These are phyloP conservation scores for Dunaliella sp. DNA, from an alignment of 139 green algal species.

Conservation along the genomic window DNA sequence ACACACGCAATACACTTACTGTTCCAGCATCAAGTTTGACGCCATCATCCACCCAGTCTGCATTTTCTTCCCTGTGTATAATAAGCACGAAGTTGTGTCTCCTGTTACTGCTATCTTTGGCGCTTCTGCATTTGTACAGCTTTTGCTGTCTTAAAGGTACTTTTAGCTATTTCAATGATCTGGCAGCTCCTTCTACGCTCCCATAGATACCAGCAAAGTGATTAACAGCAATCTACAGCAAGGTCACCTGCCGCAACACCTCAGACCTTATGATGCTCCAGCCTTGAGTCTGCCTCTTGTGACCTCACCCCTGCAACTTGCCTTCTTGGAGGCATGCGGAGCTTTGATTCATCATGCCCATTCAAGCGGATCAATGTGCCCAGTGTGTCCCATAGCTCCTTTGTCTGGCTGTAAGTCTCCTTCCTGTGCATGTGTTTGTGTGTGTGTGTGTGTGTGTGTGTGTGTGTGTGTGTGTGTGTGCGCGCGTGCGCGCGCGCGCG, in stretches of 20 bases:
- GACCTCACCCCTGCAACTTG: too few species aligned
- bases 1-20: background rate
- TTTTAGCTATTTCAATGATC: background rate
- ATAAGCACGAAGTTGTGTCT: background rate
- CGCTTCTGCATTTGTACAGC: background rate
- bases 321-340: background rate
- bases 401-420: background rate
- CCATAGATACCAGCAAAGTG: background rate
- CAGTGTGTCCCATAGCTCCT: slow-evolving; percentile 12
- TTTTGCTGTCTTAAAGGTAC: background rate
- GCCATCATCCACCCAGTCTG: slow-evolving; percentile 42
- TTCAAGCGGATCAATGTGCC: slow-evolving; percentile 4
- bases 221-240: background rate
- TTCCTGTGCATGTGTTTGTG: background rate
- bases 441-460: background rate
- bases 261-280: background rate
- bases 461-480: background rate
- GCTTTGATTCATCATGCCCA: background rate
- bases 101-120: background rate
- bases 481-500: too few species aligned
- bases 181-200: background rate
- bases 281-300: too few species aligned
- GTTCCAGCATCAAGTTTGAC: background rate
- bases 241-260: too few species aligned
- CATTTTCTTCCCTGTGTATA: background rate